Base-by-base conservation (phyloP, 495 filamentous ascomycete species). In the Aspergillus incahuasiensis region DNA sequence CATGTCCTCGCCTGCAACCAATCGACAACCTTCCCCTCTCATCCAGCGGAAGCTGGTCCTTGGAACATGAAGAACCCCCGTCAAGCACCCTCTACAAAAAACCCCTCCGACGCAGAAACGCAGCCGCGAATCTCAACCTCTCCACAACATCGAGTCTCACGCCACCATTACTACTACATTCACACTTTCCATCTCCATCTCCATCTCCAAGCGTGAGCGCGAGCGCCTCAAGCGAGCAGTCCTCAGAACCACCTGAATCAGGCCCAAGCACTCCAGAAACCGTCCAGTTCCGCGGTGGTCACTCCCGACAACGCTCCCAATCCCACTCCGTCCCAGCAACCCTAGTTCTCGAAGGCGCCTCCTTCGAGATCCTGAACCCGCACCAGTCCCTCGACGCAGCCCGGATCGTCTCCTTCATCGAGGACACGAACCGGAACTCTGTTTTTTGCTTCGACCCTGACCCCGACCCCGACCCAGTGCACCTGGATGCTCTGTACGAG, bases 351-450 rank as follows among this genome's bases (percentile, higher is more conserved):
- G 65, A 73, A 22, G 75, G 75, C 13, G 61, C 73, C n/a, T 68
- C 66, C 20, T 78, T 78, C 47, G 73, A 78, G 42, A 78, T 78
- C 28, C 43, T 78, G 16, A 78, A 78, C 30, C 75, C 75, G 21
- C 71, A 70, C 48, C 69, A 70, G 49, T 77, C 74, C 7, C 58
- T 75, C 13, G 65, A 72, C 52, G 56, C 72, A 12, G 62, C 71
- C 4, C 66, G 71, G 12, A 74, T 77, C 34, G 71, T 74, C 24
- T 75, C 74, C 3, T 75, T 67, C 48, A 71, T 75, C 21, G 74
- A 76, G 48, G 74, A 76, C 44, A 65, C 70, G 16, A 71, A 74
- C 51, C 49, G 22, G 16, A 66, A 63, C 45, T 68, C 69, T 0
- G 22, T 39, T 1, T 63, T n/a, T n/a, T n/a, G n/a, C n/a, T n/a